Evolutionary conservation across 768 basidiomycete genomes (phyloP).

Genomic region (Xerocomellus chrysenteron): DNA sequence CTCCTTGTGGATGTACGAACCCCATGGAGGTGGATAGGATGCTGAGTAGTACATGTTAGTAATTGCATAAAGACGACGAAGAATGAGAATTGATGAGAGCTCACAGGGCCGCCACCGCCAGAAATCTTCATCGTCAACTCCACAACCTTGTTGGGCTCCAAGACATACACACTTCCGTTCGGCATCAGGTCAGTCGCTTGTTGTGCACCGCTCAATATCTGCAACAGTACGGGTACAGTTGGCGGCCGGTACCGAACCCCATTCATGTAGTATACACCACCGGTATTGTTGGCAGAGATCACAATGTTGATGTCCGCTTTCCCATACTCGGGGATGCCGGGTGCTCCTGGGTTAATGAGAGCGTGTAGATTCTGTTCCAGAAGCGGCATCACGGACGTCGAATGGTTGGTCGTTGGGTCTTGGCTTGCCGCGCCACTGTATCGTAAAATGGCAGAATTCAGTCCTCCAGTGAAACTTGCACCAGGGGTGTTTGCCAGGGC

Average conservation of each 20-base stretch:
- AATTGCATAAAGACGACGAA: not conserved
- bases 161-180: slow-evolving; percentile 20
- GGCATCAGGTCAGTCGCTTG: slow-evolving; percentile 30
- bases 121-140: slow-evolving; percentile 20
- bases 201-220: slow-evolving; percentile 43
- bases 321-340: slow-evolving; percentile 38
- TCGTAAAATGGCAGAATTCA: slow-evolving; percentile 55
- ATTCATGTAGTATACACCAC: slow-evolving; percentile 16
- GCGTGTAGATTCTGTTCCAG: slow-evolving; percentile 31
- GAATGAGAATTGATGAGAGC: slow-evolving; percentile 3
- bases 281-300: slow-evolving; percentile 3
- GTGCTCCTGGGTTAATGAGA: slow-evolving; percentile 31
- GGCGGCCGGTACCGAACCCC: slow-evolving; percentile 25
- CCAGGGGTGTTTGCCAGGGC: slow-evolving; percentile 30
- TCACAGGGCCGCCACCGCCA: slow-evolving; percentile 23
- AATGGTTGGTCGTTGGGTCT: slow-evolving; percentile 40
- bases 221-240: slow-evolving; percentile 42
- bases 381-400: slow-evolving; percentile 25
- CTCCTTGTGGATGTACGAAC: slow-evolving; percentile 9
- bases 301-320: slow-evolving; percentile 42
- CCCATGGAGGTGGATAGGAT: slow-evolving; percentile 33
- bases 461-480: slow-evolving; percentile 34
- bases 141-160: slow-evolving; percentile 29
- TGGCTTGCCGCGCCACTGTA: slow-evolving; percentile 42
- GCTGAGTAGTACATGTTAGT: slow-evolving; percentile 14